phyloP scores from a whole-genome alignment of 2,329 filamentous ascomycete genomes.

The Sclerotinia sclerotiorum region DNA sequence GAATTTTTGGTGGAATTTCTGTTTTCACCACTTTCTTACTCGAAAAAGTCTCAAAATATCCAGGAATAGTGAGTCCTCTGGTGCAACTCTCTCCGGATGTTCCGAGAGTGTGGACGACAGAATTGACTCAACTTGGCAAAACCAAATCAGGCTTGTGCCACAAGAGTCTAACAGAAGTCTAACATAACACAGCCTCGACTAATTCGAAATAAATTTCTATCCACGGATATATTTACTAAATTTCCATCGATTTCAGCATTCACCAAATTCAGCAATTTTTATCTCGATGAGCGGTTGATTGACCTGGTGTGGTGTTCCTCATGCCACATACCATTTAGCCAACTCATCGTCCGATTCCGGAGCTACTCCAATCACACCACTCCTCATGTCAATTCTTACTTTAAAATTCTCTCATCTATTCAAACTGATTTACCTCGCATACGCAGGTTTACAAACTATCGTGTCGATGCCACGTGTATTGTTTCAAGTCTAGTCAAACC shows the following conservation, averaged over 20 bases:
- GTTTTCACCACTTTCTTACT: background rate
- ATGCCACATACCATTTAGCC: conserved; percentile 20
- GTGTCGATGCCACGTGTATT: conserved; percentile 20
- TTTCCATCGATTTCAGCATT: background rate
- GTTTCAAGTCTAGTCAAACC: background rate
- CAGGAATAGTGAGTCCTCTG: background rate
- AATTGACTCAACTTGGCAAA: conserved; percentile 7
- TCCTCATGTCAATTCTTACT: background rate
- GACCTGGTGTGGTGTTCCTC: conserved; percentile 11
- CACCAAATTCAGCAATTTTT: background rate
- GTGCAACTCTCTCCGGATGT: conserved; percentile 13
- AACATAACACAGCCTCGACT: background rate
- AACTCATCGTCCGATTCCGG: conserved; percentile 18
- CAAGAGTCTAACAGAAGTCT: background rate
- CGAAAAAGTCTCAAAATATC: background rate
- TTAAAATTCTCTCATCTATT: background rate
- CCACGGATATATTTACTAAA: background rate
- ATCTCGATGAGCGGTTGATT: conserved; percentile 4
- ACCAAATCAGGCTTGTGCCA: conserved; percentile 13
- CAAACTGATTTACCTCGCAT: background rate
- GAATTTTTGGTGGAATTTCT: background rate
- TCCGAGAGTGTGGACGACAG: conserved; percentile 12
- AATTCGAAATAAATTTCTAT: background rate
- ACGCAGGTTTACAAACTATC: background rate
- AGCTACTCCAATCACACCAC: conserved; percentile 9